Conservation (phyloP, 805 yeast genomes). For the Lachancea waltii region DNA sequence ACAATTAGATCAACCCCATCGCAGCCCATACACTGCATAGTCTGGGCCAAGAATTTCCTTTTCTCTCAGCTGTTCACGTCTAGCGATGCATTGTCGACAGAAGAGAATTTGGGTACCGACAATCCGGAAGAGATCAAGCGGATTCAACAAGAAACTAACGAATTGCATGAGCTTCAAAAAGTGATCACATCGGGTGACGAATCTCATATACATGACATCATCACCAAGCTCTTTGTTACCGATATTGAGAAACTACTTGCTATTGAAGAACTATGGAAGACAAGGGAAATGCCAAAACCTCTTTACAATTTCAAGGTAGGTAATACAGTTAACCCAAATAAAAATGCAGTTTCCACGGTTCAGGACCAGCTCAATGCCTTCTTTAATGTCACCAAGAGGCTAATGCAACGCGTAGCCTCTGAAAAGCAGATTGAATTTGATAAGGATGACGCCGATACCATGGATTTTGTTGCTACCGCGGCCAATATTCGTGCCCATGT, state of each 20-base stretch:
- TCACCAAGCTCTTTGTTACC: conserved; percentile 54
- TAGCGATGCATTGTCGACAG: conserved; percentile 29
- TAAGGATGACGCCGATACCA: conserved; percentile 90
- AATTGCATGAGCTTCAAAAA: conserved; percentile 44
- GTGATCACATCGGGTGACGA: conserved; percentile 31
- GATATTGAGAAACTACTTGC: conserved; percentile 71
- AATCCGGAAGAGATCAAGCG: conserved; percentile 60
- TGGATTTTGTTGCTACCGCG: conserved; percentile 80
- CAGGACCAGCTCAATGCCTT: conserved; percentile 60
- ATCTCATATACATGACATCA: conserved; percentile 38
- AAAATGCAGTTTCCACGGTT: conserved; percentile 49
- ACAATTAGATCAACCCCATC: conserved; percentile 96
- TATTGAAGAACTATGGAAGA: conserved; percentile 74
- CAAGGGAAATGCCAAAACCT: conserved; percentile 63
- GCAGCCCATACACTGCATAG: conserved; percentile 90
- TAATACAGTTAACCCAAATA: conserved; percentile 16
- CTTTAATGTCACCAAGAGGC: conserved; percentile 38
- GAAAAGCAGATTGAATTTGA: conserved; percentile 60
- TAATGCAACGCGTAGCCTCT: conserved; percentile 43
- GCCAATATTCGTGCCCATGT: conserved; percentile 69
- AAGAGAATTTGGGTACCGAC: conserved; percentile 49
- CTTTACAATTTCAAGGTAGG: conserved; percentile 30
- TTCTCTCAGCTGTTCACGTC: conserved; percentile 74
- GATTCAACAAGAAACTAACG: conserved; percentile 60
- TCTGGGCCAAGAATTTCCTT: conserved; percentile 93